Evolutionary conservation across 352 stramenopile species (phyloP).

Genomic region (Pythium sp.): DNA sequence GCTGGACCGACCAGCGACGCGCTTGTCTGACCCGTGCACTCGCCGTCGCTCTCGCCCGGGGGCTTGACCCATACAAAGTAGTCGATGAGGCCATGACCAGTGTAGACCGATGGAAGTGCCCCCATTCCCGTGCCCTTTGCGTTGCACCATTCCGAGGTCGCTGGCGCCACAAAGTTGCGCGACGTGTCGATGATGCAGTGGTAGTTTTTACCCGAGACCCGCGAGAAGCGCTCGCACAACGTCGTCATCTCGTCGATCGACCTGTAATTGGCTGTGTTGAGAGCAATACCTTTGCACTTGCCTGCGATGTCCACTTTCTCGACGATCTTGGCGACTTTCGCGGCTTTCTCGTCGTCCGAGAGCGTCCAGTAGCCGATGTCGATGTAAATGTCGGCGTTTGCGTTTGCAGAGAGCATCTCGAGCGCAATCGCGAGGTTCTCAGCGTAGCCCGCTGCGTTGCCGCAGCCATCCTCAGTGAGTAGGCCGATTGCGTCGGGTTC

Average conservation of each 20-base stretch:
- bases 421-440: slow-evolving; percentile 52
- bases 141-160: slow-evolving; percentile 55
- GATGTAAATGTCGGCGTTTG: slow-evolving; percentile 64
- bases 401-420: slow-evolving; percentile 46
- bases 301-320: slow-evolving; percentile 34
- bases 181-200: slow-evolving; percentile 68
- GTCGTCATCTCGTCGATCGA: slow-evolving; percentile 39
- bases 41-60: slow-evolving; percentile 62
- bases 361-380: slow-evolving; percentile 70
- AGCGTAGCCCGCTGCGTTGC: slow-evolving; percentile 31
- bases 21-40: slow-evolving; percentile 32
- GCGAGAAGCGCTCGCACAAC: slow-evolving; percentile 60
- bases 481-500: slow-evolving; percentile 68
- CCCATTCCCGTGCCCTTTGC: slow-evolving; percentile 37
- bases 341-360: slow-evolving; percentile 21
- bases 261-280: slow-evolving; percentile 81
- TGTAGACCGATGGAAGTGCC: slow-evolving; percentile 41
- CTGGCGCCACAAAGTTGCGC: slow-evolving; percentile 30
- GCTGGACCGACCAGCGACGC: slow-evolving; percentile 48
- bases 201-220: slow-evolving; percentile 35
- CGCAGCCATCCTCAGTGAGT: slow-evolving; percentile 34
- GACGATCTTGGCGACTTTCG: slow-evolving; percentile 32
- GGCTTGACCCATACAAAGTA: slow-evolving; percentile 77
- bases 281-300: slow-evolving; percentile 53
- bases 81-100: slow-evolving; percentile 44